Evolutionary conservation across 345 rosid species (phyloP), one percentile per base, ranked within the genome.

Genomic region (Passiflora organensis): DNA sequence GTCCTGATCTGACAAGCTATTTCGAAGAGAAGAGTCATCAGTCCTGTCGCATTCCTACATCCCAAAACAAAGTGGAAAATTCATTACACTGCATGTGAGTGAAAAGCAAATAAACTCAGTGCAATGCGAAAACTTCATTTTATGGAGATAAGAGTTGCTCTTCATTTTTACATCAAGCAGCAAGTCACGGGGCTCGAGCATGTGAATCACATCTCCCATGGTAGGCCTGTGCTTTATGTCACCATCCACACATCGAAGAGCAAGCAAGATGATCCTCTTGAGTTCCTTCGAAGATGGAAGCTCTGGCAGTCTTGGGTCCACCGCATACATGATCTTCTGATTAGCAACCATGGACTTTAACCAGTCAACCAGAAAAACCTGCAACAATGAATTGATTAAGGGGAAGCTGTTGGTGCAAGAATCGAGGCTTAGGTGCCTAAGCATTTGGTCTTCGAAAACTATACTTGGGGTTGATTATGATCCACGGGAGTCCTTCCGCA

Each of bases 171-270:
- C 87, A 66, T 74, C 79, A 6, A 83, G 77, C 22, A 82, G 69
- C 63, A 86, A 69, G 73, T 85, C 91, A 43, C 77, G 76, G 0
- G 79, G 86, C 71, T 84, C 84, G 1, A 87, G 82, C 95, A 90
- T 90, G 78, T 68, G 81, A 63, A 83, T 65, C 43, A 84, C 82
- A 44, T 81, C 81, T 56, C 83, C 88, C 85, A 89, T 90, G 51
- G 53, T 77, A 13, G 94, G 91, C 79, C 94, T 80, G 2, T 76
- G 76, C 11, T 71, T 58, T 21, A 62, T 24, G 25, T 87, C 89
- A 0, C 74, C 80, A 70, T 90, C 94, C 0, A 74, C 85, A 32
- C 97, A 90, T 19, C 79, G 76, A 48, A 84, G 79, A 21, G 93
- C 77, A 14, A 90, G 56, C 68, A 86, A 66, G 48, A 82, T 51